Conservation (phyloP, 2,329 filamentous ascomycete genomes). For the Hymenoscyphus occultus region DNA sequence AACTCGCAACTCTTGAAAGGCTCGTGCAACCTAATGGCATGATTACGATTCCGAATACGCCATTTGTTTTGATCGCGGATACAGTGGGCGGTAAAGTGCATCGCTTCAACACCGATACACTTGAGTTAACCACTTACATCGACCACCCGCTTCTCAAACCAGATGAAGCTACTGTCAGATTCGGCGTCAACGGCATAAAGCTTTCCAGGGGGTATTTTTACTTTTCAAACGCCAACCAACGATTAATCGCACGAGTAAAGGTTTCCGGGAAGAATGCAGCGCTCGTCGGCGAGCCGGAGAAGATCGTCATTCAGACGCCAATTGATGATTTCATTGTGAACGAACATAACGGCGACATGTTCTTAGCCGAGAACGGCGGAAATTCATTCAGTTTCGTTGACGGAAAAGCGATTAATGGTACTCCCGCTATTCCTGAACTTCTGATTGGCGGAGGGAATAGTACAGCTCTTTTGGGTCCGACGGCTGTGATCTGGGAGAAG, state of each 20-base stretch:
- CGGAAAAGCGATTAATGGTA: not conserved
- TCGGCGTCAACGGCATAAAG: slow-evolving; percentile 12
- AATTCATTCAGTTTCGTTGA: not conserved
- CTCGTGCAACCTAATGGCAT: slow-evolving; percentile 9
- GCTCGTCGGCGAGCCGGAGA: slow-evolving; percentile 6
- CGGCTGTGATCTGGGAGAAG: slow-evolving; percentile 13
- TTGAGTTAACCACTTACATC: slow-evolving; percentile 9
- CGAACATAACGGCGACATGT: slow-evolving; percentile 8
- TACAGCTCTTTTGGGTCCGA: slow-evolving; percentile 1
- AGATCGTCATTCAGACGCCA: not conserved
- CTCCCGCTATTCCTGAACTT: not conserved
- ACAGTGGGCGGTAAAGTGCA: not conserved
- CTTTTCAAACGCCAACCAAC: slow-evolving; percentile 11
- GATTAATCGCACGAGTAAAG: slow-evolving; percentile 7
- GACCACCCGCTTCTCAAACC: slow-evolving; percentile 13
- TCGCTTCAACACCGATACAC: slow-evolving; percentile 1
- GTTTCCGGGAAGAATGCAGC: not conserved
- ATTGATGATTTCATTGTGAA: slow-evolving; percentile 15
- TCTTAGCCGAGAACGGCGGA: not conserved
- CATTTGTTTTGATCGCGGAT: slow-evolving; percentile 10
- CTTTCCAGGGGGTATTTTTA: slow-evolving; percentile 9
- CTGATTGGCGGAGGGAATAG: slow-evolving; percentile 7
- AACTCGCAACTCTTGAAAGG: slow-evolving; percentile 3
- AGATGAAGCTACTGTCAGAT: not conserved
- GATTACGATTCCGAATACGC: slow-evolving; percentile 4